A percentile compares a stretch with the other conserved stretches of the same genome.
These are phyloP conservation scores for Neoboletus magnificus DNA, from an alignment of 768 basidiomycete species.

Conservation along the genomic window DNA sequence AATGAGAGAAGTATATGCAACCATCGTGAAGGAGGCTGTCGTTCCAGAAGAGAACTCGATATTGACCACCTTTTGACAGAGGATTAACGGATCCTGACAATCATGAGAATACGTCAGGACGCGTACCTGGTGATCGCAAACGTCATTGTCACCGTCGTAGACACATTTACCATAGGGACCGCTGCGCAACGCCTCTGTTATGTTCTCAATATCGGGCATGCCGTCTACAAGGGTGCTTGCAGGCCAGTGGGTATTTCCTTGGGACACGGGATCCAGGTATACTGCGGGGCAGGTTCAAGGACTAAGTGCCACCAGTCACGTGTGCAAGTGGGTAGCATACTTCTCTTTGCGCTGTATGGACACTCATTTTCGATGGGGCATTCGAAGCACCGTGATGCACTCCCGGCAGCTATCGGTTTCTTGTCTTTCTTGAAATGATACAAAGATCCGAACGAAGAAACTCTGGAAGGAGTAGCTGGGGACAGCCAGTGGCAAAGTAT, in stretches of 20 bases:
- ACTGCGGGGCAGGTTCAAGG: conserved; percentile 42
- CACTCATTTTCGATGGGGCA: conserved; percentile 72
- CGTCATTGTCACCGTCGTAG: conserved; percentile 82
- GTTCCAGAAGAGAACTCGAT: conserved; percentile 78
- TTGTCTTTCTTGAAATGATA: conserved; percentile 72
- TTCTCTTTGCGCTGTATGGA: conserved; percentile 84
- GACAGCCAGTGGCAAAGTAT: conserved; percentile 75
- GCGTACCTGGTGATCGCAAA: conserved; percentile 77
- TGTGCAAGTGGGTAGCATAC: conserved; percentile 36
- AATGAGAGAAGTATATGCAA: conserved; percentile 74
- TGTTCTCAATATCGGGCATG: conserved; percentile 82
- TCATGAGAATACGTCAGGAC: background rate
- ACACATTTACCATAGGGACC: conserved; percentile 82
- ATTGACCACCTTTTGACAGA: conserved; percentile 64
- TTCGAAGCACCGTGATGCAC: conserved; percentile 69
- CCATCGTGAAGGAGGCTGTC: conserved; percentile 87
- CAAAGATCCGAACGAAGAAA: conserved; percentile 86
- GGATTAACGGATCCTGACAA: background rate
- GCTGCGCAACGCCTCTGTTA: conserved; percentile 63
- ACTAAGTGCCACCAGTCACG: background rate
- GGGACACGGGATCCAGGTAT: conserved; percentile 72
- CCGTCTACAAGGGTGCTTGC: conserved; percentile 69
- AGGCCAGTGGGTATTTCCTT: conserved; percentile 56
- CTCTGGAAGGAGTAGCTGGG: conserved; percentile 58
- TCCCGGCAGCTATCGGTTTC: conserved; percentile 69